Percentiles rank a stretch among this genome's conserved stretches.
phyloP scores from a whole-genome alignment of 164 flowering plant species.

The Euptelea pleiosperma region DNA sequence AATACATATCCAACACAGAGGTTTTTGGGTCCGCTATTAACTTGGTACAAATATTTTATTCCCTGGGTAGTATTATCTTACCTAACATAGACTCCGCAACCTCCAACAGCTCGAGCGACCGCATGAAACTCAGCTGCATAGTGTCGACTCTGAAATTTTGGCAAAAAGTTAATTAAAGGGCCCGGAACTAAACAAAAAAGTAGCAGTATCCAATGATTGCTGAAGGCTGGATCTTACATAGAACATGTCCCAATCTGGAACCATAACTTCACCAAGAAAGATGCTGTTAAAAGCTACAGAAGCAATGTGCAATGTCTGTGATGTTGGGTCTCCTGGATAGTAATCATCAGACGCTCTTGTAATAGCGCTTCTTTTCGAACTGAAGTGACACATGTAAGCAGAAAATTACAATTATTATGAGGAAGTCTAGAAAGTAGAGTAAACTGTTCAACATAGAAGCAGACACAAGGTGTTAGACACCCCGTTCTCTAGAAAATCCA shows the following conservation, averaged over 20 bases:
- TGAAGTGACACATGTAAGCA: constrained; percentile 17
- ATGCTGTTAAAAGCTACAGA: constrained; percentile 69
- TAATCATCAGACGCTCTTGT: constrained; percentile 71
- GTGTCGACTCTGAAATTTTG: constrained; percentile 47
- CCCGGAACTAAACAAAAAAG: background rate
- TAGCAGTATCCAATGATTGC: background rate
- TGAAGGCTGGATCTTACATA: constrained; percentile 37
- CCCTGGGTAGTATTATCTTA: too few species aligned
- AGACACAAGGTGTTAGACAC: too few species aligned
- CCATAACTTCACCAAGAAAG: constrained; percentile 60
- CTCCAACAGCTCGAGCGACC: constrained; percentile 64
- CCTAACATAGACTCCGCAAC: constrained; percentile 69
- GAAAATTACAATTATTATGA: background rate
- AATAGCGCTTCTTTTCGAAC: constrained; percentile 47
- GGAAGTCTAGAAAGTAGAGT: background rate
- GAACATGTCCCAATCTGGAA: constrained; percentile 88
- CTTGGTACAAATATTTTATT: too few species aligned
- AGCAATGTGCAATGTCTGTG: constrained; percentile 58
- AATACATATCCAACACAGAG: too few species aligned
- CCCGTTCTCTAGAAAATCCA: background rate
- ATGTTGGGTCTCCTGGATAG: constrained; percentile 39
- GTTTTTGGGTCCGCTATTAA: too few species aligned
- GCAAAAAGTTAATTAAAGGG: constrained; percentile 5
- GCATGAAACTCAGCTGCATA: constrained; percentile 67
- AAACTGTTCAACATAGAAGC: too few species aligned